Evolutionary conservation across 352 stramenopile species (phyloP), one percentile per base, ranked within the genome.

Genomic region (Pythium apleroticum): DNA sequence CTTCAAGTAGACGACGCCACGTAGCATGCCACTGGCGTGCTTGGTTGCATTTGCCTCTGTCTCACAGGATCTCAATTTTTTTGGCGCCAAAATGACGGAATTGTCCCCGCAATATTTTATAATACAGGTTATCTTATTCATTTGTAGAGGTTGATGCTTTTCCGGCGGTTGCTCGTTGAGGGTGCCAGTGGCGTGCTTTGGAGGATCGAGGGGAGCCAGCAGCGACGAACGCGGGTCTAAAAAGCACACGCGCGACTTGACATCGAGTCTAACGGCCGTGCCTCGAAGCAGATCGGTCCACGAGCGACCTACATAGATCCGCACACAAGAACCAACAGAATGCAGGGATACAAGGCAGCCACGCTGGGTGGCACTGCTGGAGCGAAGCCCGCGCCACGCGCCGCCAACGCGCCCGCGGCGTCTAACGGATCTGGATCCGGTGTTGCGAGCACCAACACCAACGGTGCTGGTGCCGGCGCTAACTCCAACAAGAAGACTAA

Each of bases 281-380:
- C 24, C 20, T 57, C 45, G 25, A 55, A 39, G 41, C 56, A 41
- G 27, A 31, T 20, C 45, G 28, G 30, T 20, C 41, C 39, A 52
- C 14, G 25, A 35, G 25, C n/a, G 49, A 37, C 25, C 49, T 24
- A 8, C 49, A 5, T 37, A 35, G 49, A 55, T 43, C 52, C 52
- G n/a, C 28, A 31, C 33, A 35, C 53, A 50, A 30, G 5, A 22
- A 24, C 19, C 22, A 35, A 50, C 53, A 50, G 46, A 6, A 70
- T 70, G 63, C 63, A 70, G 52, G 61, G 63, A 41, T 69, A 69
- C 63, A 69, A 69, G 39, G 63, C 63, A n/a, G 63, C 63, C 4
- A 49, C 63, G 37, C 54, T 69, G 63, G 61, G 61, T 37, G 61
- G 61, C 31, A 33, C 52, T 49, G 54, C 35, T 55, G 52, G 30